Conservation (phyloP, 1,139 yeast genomes). For the Diutina mesorugosa region DNA sequence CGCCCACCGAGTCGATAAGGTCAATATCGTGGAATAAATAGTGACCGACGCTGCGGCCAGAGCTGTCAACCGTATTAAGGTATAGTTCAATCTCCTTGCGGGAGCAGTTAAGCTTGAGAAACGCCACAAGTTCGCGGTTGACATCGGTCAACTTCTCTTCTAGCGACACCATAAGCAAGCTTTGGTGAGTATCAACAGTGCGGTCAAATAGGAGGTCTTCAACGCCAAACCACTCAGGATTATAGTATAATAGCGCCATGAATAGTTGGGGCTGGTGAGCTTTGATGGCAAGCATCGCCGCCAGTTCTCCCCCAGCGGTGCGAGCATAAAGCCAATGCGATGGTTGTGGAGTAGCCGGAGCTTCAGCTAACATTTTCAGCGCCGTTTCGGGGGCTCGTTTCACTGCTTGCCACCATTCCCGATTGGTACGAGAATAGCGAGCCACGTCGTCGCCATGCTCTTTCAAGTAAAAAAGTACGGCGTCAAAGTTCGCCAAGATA, state of each 20-base stretch:
- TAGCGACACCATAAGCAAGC: slow-evolving; percentile 49
- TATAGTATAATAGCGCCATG: slow-evolving; percentile 26
- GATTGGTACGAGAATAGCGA: slow-evolving; percentile 33
- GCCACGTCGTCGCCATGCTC: slow-evolving; percentile 26
- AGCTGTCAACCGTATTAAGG: slow-evolving; percentile 35
- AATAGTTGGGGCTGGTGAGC: slow-evolving; percentile 32
- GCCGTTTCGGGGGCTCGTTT: neutral
- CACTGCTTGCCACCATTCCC: slow-evolving; percentile 41
- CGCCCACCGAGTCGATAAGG: slow-evolving; percentile 43
- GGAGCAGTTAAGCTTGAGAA: slow-evolving; percentile 30
- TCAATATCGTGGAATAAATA: slow-evolving; percentile 50
- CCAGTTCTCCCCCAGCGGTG: neutral
- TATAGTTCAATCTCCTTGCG: slow-evolving; percentile 34
- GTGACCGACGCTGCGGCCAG: slow-evolving; percentile 59
- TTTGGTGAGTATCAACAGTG: slow-evolving; percentile 35
- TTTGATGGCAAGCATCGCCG: slow-evolving; percentile 26
- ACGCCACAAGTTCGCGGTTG: slow-evolving; percentile 32
- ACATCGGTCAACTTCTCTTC: slow-evolving; percentile 39
- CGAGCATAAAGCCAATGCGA: neutral
- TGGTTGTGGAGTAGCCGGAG: neutral
- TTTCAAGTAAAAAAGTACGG: slow-evolving; percentile 55
- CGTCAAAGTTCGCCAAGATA: slow-evolving; percentile 67
- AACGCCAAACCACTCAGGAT: slow-evolving; percentile 38
- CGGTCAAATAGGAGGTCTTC: slow-evolving; percentile 60
- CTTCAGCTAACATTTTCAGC: neutral